Evolutionary conservation across 352 stramenopile species (phyloP).

Genomic region (Globisporangium spinosum): DNA sequence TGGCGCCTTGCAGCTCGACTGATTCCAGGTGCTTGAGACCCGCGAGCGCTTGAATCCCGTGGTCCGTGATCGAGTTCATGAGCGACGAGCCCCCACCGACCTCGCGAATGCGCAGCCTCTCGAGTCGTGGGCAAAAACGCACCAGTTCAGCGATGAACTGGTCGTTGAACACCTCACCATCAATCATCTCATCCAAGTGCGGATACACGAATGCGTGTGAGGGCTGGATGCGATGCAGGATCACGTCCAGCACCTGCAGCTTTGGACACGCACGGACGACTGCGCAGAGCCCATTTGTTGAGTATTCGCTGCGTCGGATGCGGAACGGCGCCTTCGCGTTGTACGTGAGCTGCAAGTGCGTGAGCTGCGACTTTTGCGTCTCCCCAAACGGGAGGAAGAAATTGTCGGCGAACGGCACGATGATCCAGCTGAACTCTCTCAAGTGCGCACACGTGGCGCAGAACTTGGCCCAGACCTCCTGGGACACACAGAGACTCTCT

Average conservation of each 20-base stretch:
- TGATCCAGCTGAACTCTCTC: constrained; percentile 66
- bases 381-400: constrained; percentile 60
- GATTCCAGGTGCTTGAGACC: constrained; percentile 18
- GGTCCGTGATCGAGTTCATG: constrained; percentile 35
- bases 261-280: constrained; percentile 28
- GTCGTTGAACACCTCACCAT: constrained; percentile 46
- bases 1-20: constrained; percentile 38
- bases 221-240: constrained; percentile 44
- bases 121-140: constrained; percentile 23
- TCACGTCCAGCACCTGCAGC: constrained; percentile 37
- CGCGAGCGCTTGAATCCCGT: constrained; percentile 26
- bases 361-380: constrained; percentile 31
- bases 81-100: constrained; percentile 21
- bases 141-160: constrained; percentile 29
- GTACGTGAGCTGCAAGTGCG: constrained; percentile 45
- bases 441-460: constrained; percentile 34
- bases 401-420: constrained; percentile 60
- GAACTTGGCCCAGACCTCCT: constrained; percentile 41
- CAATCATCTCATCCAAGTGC: constrained; percentile 62
- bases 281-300: constrained; percentile 34
- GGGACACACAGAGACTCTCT: constrained; percentile 32
- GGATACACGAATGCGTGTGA: constrained; percentile 46
- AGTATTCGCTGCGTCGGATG: constrained; percentile 49
- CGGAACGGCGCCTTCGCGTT: constrained; percentile 46
- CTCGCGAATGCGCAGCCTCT: constrained; percentile 34